Evolutionary conservation across 495 filamentous ascomycete species (phyloP), one percentile per base, ranked within the genome.

Genomic region (Glonium stellatum): DNA sequence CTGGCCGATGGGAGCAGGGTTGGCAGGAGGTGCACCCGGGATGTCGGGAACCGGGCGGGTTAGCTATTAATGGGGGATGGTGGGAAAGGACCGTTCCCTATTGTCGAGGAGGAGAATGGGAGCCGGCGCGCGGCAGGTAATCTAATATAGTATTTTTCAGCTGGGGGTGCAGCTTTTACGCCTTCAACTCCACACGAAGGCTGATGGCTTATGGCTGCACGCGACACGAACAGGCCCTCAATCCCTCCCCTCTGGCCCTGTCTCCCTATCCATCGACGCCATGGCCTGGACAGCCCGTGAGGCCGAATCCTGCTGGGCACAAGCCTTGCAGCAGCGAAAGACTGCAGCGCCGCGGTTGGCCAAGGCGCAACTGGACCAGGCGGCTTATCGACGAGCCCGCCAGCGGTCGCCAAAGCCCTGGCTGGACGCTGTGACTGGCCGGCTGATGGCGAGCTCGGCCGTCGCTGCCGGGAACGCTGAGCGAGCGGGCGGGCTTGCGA

Each of bases 141-240:
- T 51, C 48, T 51, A 51, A 25, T 51, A 51, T 51, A 51, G 48
- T 6, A 51, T 31, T 51, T 15, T 44, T 23, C 23, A 22, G 44
- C 44, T 22, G 8, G 22, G 44, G 44, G 44, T 51, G 9, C 48
- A 31, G 48, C 48, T 51, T 31, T n/a, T 9, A 8, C 21, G 4
- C n/a, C 18, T 23, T 9, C 18, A 1, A 50, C 15, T 50, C n/a
- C 47, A 23, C 47, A 50, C n/a, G n/a, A 22, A 5, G 13, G 18
- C 23, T 23, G 48, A 11, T 9, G 13, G 19, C 23, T 23, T 21
- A 15, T 51, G 8, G 48, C 48, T 51, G 48, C 48, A 51, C 48
- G 48, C 48, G 48, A 51, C 48, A 25, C 48, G 19, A 22, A 22
- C 9, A 51, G 21, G 48, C 48, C n/a, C 48, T 51, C 23, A 31